Percentiles rank a stretch among this genome's conserved stretches.
Conservation (phyloP, 805 yeast species). For the Kodamaea kaohsiungensis region DNA sequence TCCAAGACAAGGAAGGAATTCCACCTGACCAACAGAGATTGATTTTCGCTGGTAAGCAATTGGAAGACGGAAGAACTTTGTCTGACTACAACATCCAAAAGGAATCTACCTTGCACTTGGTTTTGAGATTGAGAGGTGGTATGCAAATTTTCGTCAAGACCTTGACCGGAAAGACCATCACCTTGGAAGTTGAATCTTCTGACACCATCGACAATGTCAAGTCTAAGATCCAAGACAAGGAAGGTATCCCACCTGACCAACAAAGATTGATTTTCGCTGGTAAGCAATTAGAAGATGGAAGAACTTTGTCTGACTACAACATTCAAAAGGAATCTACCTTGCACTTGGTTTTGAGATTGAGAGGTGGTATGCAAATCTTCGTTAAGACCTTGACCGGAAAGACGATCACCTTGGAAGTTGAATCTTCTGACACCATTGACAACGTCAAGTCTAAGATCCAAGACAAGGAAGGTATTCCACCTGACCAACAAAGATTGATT, state of each 20-base stretch:
- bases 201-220: slow-evolving; percentile 94
- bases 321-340: slow-evolving; percentile 47
- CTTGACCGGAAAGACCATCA: slow-evolving; percentile 64
- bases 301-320: slow-evolving; percentile 40
- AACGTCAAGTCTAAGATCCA: slow-evolving; percentile 61
- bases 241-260: slow-evolving; percentile 48
- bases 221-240: slow-evolving; percentile 45
- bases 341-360: slow-evolving; percentile 35
- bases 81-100: slow-evolving; percentile 46
- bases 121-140: slow-evolving; percentile 73
- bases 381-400: slow-evolving; percentile 60
- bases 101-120: slow-evolving; percentile 42
- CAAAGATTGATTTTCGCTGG: slow-evolving; percentile 49
- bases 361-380: slow-evolving; percentile 48
- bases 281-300: slow-evolving; percentile 47
- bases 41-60: slow-evolving; percentile 49
- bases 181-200: slow-evolving; percentile 96
- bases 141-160: slow-evolving; percentile 46
- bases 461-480: slow-evolving; percentile 47
- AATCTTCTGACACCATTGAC: slow-evolving; percentile 96
- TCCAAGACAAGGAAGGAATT: slow-evolving; percentile 45
- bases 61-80: slow-evolving; percentile 41
- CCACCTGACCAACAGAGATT: slow-evolving; percentile 49
- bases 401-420: slow-evolving; percentile 88
- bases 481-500: slow-evolving; percentile 46